Conservation (phyloP, 805 yeast genomes). For the Isabelozyma rhagii region DNA sequence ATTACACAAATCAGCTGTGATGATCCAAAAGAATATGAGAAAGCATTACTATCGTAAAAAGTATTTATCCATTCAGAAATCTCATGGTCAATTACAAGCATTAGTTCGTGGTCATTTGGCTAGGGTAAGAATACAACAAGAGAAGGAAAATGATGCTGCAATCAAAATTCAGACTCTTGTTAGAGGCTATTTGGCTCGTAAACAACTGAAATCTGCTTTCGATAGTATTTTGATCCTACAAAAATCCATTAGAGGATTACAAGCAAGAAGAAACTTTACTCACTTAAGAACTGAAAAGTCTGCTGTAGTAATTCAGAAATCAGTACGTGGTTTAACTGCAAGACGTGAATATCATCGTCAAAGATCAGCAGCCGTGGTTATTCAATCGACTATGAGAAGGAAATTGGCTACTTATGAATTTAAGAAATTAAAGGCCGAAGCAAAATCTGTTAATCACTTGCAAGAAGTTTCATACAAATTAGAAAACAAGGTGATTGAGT, state of each 20-base stretch:
- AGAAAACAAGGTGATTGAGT: slow-evolving; percentile 96
- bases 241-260: slow-evolving; percentile 47
- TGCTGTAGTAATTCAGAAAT: slow-evolving; percentile 69
- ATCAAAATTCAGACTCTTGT: slow-evolving; percentile 63
- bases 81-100: slow-evolving; percentile 59
- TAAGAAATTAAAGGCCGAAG: slow-evolving; percentile 69
- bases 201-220: slow-evolving; percentile 27
- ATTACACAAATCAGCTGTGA: slow-evolving; percentile 70
- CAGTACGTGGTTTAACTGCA: slow-evolving; percentile 66
- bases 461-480: slow-evolving; percentile 89
- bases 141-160: slow-evolving; percentile 62
- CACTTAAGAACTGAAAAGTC: slow-evolving; percentile 56
- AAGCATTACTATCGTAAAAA: slow-evolving; percentile 59
- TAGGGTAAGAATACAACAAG: slow-evolving; percentile 53
- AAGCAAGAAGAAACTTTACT: slow-evolving; percentile 50
- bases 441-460: slow-evolving; percentile 85
- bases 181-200: slow-evolving; percentile 54
- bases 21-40: slow-evolving; percentile 81
- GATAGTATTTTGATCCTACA: slow-evolving; percentile 43
- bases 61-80: slow-evolving; percentile 51
- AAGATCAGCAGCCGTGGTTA: slow-evolving; percentile 56
- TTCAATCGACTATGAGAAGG: slow-evolving; percentile 79
- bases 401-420: slow-evolving; percentile 67
- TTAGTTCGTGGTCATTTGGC: slow-evolving; percentile 59
- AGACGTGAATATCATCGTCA: slow-evolving; percentile 48